phyloP scores from a whole-genome alignment of 306 rosid genomes.

The Coriaria nepalensis region DNA sequence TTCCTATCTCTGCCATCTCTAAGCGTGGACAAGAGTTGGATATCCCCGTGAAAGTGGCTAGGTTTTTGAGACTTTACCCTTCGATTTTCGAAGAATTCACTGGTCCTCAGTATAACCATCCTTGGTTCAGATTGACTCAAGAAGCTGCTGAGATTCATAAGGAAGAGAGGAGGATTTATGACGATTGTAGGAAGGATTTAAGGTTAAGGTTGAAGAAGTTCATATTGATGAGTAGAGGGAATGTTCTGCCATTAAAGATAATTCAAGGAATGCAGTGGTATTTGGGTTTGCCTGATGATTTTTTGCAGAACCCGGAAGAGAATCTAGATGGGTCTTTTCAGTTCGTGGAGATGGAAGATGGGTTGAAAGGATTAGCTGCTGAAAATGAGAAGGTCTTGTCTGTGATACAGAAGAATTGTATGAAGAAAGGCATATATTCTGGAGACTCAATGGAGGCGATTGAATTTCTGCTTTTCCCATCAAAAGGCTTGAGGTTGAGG shows the following conservation, averaged over 20 bases:
- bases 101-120: slow-evolving; percentile 54
- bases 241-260: slow-evolving; percentile 62
- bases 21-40: slow-evolving; percentile 50
- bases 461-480: slow-evolving; percentile 59
- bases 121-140: slow-evolving; percentile 78
- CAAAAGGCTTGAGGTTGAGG: slow-evolving; percentile 72
- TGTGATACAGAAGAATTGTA: slow-evolving; percentile 43
- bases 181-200: slow-evolving; percentile 47
- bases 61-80: slow-evolving; percentile 71
- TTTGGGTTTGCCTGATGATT: slow-evolving; percentile 75
- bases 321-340: slow-evolving; percentile 59
- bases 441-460: slow-evolving; percentile 47
- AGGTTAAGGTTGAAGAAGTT: slow-evolving; percentile 59
- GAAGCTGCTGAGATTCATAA: slow-evolving; percentile 64
- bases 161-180: slow-evolving; percentile 53
- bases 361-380: slow-evolving; percentile 48
- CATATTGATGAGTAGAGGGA: slow-evolving; percentile 56
- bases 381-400: slow-evolving; percentile 37
- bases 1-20: slow-evolving; percentile 66
- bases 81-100: slow-evolving; percentile 69
- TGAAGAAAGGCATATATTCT: slow-evolving; percentile 34
- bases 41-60: slow-evolving; percentile 62
- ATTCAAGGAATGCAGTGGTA: slow-evolving; percentile 84
- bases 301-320: slow-evolving; percentile 27
- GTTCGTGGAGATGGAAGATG: slow-evolving; percentile 69